A percentile compares a stretch with the other conserved stretches of the same genome.
Conservation (phyloP, 345 rosid genomes). For the Alliaria petiolata region DNA sequence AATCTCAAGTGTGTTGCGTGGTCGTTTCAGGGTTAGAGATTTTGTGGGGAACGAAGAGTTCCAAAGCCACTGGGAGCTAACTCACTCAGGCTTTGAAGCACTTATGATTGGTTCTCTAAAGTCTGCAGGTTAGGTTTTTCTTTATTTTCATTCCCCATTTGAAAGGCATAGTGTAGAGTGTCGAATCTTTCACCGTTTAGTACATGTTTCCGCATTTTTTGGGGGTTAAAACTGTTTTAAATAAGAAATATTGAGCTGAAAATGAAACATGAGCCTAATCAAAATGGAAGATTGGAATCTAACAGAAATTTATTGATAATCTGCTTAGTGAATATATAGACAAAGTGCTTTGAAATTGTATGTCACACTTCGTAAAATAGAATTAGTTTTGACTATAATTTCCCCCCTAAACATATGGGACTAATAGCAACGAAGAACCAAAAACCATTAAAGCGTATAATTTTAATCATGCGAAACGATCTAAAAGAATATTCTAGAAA, state of each 20-base stretch:
- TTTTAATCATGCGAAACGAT: not conserved
- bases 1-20: not conserved
- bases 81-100: not conserved
- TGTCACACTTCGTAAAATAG: not conserved
- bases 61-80: not conserved
- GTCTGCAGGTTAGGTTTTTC: slow-evolving; percentile 9
- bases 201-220: not conserved
- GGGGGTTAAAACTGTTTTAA: not conserved
- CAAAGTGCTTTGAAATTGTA: not conserved
- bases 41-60: too few relatives aligned
- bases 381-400: not conserved
- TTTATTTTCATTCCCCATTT: not conserved
- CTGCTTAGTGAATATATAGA: not conserved
- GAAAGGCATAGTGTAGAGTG: not conserved
- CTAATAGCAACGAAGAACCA: not conserved
- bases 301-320: not conserved
- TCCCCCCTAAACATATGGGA: not conserved
- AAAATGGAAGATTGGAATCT: not conserved
- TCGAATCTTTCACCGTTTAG: not conserved
- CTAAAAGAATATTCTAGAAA: not conserved
- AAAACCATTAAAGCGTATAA: not conserved
- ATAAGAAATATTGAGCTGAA: not conserved
- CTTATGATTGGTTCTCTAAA: not conserved
- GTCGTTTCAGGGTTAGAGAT: slow-evolving; percentile 6
- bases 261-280: not conserved